Evolutionary conservation across 2,329 filamentous ascomycete species (phyloP), one percentile per base, ranked within the genome.

Genomic region (Penicillium sp.): DNA sequence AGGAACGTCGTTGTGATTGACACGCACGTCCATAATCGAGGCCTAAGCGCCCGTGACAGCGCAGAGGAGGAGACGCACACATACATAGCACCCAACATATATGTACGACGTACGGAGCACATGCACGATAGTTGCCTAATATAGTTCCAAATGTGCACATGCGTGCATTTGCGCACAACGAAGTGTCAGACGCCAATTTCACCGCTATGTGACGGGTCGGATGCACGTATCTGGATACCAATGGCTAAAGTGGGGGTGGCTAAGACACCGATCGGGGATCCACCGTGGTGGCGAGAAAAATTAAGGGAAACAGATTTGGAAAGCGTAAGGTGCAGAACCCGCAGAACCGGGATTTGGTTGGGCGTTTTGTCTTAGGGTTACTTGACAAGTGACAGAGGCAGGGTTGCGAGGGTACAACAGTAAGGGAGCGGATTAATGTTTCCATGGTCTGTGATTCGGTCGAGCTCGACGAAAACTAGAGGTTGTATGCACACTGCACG

Each of bases 151-250:
- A 16, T 7, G 31, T 46, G 8, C 31, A 22, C 22, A 10, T 2
- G n/a, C n/a, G 8, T 11, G 8, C 5, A 9, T 31, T 22, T 46
- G 4, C n/a, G 11, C 26, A 35, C 20, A 29, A 20, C 35, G 14
- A 40, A 50, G 37, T 49, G 34, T 29, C 20, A 45, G 31, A 24
- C 16, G 37, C n/a, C 22, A 24, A 59, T 57, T 67, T 66, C 67
- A 70, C 68, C 67, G 68, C 68, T 57, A 70, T 69, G 58, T 70
- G 67, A 70, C 67, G 62, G 43, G 60, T 69, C 66, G 57, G 58
- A 55, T 52, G 53, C 53, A 26, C 5, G 40, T 31, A 39, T 22
- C 10, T 29, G 35, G 38, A 29, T 51, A 32, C 31, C 18, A 34
- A 13, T 22, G 13, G 14, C 44, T 2, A 11, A 16, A 34, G 29